Percentiles rank a stretch among this genome's conserved stretches.
phyloP scores from a whole-genome alignment of 2,329 filamentous ascomycete genomes.

The Didymella segeticola region DNA sequence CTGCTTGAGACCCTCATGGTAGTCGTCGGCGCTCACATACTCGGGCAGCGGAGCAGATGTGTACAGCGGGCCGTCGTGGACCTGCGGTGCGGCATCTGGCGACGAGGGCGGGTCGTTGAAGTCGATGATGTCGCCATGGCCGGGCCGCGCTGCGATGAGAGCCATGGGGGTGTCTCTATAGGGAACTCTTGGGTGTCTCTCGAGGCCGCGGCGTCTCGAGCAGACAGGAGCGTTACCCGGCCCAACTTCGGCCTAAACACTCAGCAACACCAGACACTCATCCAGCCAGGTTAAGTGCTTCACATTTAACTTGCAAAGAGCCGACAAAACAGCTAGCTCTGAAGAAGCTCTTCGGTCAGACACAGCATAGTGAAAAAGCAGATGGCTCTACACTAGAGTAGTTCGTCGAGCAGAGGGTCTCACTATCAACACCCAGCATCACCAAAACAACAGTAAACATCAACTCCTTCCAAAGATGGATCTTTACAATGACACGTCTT shows the following conservation, averaged over 20 bases:
- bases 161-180: conserved; percentile 16
- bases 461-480: background rate
- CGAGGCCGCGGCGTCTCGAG: background rate
- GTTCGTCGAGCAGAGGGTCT: too few species aligned
- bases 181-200: conserved; percentile 1
- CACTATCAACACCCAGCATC: background rate
- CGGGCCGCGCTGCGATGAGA: conserved; percentile 13
- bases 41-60: conserved; percentile 15
- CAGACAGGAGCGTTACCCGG: background rate
- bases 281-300: too few species aligned
- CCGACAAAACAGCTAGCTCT: too few species aligned
- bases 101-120: conserved; percentile 14
- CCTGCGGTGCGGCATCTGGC: conserved; percentile 1
- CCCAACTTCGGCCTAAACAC: background rate
- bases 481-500: background rate
- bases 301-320: too few species aligned
- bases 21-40: conserved; percentile 19
- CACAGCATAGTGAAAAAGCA: too few species aligned
- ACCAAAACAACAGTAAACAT: background rate
- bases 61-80: conserved; percentile 5
- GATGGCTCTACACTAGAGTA: too few species aligned
- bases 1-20: conserved; percentile 23
- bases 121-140: conserved; percentile 8
- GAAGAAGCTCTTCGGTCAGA: too few species aligned
- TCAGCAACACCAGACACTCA: background rate